Percentiles rank a stretch among this genome's conserved stretches.
phyloP scores from a whole-genome alignment of 208 protist genomes.

The Crithidia expoeki region DNA sequence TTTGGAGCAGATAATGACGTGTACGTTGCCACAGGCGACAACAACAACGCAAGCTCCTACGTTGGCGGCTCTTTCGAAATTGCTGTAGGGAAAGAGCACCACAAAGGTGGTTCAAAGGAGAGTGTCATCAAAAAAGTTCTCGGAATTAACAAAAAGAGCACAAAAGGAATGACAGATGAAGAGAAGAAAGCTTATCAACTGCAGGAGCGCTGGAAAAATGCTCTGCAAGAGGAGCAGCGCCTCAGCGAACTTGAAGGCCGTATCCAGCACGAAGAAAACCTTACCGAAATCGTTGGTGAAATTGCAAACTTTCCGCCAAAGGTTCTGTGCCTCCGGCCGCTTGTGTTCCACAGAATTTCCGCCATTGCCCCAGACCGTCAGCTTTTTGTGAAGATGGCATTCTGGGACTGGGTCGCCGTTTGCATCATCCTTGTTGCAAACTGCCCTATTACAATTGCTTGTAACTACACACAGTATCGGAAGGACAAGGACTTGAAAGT shows the following conservation, averaged over 20 bases:
- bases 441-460: constrained; percentile 47
- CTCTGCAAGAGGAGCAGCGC: constrained; percentile 64
- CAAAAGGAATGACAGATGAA: constrained; percentile 44
- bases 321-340: constrained; percentile 69
- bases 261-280: constrained; percentile 32
- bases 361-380: constrained; percentile 44
- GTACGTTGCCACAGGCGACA: constrained; percentile 4
- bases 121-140: constrained; percentile 47
- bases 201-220: constrained; percentile 71
- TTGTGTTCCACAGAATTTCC: constrained; percentile 72
- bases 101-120: constrained; percentile 28
- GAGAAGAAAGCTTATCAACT: constrained; percentile 48
- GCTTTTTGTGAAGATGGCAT: constrained; percentile 58
- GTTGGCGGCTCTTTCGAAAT: not conserved
- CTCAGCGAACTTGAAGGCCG: constrained; percentile 54
- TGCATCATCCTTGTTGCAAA: constrained; percentile 64
- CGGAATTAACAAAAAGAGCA: constrained; percentile 49
- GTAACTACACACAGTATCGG: constrained; percentile 37
- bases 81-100: not conserved
- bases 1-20: constrained; percentile 26
- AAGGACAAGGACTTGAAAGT: not conserved
- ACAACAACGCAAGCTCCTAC: constrained; percentile 1
- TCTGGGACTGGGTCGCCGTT: constrained; percentile 71
- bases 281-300: constrained; percentile 18
- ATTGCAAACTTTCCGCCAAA: constrained; percentile 74